Base-by-base conservation (phyloP, 768 basidiomycete genomes). In the Lentinula raphanica region DNA sequence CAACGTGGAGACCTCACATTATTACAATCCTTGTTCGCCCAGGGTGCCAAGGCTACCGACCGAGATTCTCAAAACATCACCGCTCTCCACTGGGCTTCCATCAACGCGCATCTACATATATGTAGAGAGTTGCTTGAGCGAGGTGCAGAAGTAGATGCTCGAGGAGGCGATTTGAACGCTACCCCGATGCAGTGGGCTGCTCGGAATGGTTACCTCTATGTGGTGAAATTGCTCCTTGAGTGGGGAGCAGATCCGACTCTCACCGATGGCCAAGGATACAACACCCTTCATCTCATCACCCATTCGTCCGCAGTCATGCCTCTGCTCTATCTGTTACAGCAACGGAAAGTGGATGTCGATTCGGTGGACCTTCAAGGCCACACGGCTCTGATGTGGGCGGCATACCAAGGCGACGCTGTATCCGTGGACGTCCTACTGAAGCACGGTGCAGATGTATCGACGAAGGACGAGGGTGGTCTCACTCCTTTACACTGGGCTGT, bases 131-230 rank as follows among this genome's bases (percentile, higher is more conserved):
- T 99, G 17, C 76, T 99, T 35, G 92, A 94, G 62, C 86, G 92
- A 64, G 96, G 95, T 21, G 96, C 96, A 0, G 92, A 96, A 56
- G 90, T 98, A 19, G 97, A 99, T 63, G 92, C 93, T 3, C 75
- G 90, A 8, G 97, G 97, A 19, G 97, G 97, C 3, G 96, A 98
- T 71, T 82, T 99, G 28, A 79, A 88, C 28, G 96, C 95, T 1
- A 96, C 95, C 1, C 94, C 97, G 0, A 81, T 98, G 76, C 95
- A 98, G 70, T 99, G 97, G 97, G 97, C 97, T 0, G 94, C 96
- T 3, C 85, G 95, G 56, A 97, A 94, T 67, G 97, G 97, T 21
- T 95, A 97, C 73, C 84, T 98, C 67, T 96, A 97, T 67, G 81
- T 98, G 60, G 88, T 98, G 39, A 95, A 98, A 61, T 80, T 99